Evolutionary conservation across 73 alveolate genomes (phyloP).

Genomic region (Symbiodinium pilosum): DNA sequence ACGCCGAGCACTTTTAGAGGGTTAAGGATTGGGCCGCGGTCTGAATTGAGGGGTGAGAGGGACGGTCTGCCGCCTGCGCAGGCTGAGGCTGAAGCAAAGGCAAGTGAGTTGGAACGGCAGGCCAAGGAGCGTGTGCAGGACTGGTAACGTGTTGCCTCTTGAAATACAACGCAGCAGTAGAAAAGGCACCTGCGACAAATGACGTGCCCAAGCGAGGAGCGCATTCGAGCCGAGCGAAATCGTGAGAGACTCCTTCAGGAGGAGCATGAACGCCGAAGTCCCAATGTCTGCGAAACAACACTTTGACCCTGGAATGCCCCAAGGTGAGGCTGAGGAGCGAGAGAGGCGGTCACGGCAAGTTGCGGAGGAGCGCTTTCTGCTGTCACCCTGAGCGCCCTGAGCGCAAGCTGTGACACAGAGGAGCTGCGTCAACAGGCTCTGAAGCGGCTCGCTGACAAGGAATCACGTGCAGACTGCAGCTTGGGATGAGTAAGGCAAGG

Average conservation of each 20-base stretch:
- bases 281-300: background rate
- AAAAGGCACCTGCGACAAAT: too few species aligned
- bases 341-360: constrained; percentile 65
- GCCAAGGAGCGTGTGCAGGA: constrained; percentile 69
- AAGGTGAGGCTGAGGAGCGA: constrained; percentile 57
- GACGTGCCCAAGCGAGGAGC: constrained; percentile 30
- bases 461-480: too few species aligned
- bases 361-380: constrained; percentile 34
- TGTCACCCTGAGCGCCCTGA: background rate
- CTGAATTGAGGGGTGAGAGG: too few species aligned
- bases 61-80: too few species aligned
- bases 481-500: too few species aligned
- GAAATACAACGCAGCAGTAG: too few species aligned
- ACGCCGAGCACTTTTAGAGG: too few species aligned
- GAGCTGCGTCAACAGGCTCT: constrained; percentile 87
- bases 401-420: too few species aligned
- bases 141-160: too few species aligned
- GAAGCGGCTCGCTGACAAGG: constrained; percentile 87
- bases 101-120: constrained; percentile 80
- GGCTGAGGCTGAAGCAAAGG: constrained; percentile 77
- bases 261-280: constrained; percentile 45
- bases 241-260: constrained; percentile 70
- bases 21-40: too few species aligned
- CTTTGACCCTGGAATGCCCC: too few species aligned
- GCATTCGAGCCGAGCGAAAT: constrained; percentile 37